Conservation (phyloP, 768 basidiomycete genomes). For the Neoboletus subvelutipes region DNA sequence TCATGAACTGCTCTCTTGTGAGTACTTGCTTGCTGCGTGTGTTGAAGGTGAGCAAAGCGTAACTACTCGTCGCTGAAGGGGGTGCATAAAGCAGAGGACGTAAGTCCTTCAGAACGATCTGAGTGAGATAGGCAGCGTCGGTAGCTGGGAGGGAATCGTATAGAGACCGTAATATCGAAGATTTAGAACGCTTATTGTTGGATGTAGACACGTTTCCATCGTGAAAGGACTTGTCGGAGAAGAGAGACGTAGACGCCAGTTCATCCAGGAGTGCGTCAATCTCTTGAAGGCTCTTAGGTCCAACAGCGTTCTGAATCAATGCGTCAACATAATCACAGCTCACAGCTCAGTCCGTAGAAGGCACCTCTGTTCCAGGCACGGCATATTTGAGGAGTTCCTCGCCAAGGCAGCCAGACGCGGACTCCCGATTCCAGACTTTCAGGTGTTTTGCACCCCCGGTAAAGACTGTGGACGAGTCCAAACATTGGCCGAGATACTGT, state of each 20-base stretch:
- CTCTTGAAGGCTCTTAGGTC: slow-evolving; percentile 41
- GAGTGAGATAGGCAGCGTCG: slow-evolving; percentile 70
- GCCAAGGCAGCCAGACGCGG: slow-evolving; percentile 67
- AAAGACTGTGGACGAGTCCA: slow-evolving; percentile 39
- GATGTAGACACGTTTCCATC: slow-evolving; percentile 27
- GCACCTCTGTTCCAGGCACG: slow-evolving; percentile 38
- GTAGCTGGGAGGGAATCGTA: slow-evolving; percentile 59
- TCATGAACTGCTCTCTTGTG: slow-evolving; percentile 63
- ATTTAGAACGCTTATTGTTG: slow-evolving; percentile 33
- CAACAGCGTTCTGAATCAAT: slow-evolving; percentile 17
- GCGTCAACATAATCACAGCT: slow-evolving; percentile 4
- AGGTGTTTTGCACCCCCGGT: slow-evolving; percentile 26
- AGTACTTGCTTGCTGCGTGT: slow-evolving; percentile 55
- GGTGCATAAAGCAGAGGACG: slow-evolving; percentile 76
- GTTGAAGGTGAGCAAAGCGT: slow-evolving; percentile 56
- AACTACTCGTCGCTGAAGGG: slow-evolving; percentile 43
- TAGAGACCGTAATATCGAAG: slow-evolving; percentile 50
- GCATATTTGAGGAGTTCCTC: slow-evolving; percentile 51
- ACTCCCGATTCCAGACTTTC: slow-evolving; percentile 41
- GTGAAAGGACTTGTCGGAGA: slow-evolving; percentile 51
- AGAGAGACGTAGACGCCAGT: slow-evolving; percentile 66
- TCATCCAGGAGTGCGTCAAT: slow-evolving; percentile 71
- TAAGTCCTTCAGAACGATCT: slow-evolving; percentile 87
- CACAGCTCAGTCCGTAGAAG: background rate
- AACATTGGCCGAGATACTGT: slow-evolving; percentile 47